Percentiles rank a stretch among this genome's conserved stretches.
Evolutionary conservation across 257 asterid species (phyloP).

Genomic region (Gentiana straminea): DNA sequence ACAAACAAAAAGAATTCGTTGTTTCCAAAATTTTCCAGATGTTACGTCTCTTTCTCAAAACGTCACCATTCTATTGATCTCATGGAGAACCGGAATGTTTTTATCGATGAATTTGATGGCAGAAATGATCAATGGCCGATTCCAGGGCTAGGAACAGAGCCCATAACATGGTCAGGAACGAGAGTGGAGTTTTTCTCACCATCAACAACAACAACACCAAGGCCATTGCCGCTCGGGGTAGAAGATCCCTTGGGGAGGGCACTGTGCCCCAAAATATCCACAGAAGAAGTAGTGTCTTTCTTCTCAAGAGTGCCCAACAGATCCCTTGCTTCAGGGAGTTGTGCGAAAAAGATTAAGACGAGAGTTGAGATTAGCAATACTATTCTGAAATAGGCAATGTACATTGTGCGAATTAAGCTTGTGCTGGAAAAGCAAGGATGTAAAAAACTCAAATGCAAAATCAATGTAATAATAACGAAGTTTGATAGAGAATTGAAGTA

Average conservation of each 20-base stretch:
- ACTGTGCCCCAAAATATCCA: background rate
- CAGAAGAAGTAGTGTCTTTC: conserved; percentile 1
- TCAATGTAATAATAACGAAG: too few species aligned
- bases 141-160: conserved; percentile 26
- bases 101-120: background rate
- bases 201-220: background rate
- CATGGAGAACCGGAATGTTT: too few species aligned
- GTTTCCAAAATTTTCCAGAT: background rate
- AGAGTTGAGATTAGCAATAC: conserved; percentile 8
- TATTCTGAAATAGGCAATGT: conserved; percentile 11
- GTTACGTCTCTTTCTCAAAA: too few species aligned
- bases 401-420: background rate
- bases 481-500: too few species aligned
- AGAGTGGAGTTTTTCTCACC: conserved; percentile 1
- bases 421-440: background rate
- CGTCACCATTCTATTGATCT: too few species aligned
- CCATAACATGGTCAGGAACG: conserved; percentile 7
- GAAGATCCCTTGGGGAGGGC: conserved; percentile 18
- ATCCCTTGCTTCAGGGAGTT: conserved; percentile 21
- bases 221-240: conserved; percentile 16
- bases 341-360: conserved; percentile 8
- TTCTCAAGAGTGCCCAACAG: conserved; percentile 8
- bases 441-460: too few species aligned
- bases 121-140: conserved; percentile 15
- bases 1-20: too few species aligned